Conservation (phyloP, 768 basidiomycete species). For the Lactarius evosmus region DNA sequence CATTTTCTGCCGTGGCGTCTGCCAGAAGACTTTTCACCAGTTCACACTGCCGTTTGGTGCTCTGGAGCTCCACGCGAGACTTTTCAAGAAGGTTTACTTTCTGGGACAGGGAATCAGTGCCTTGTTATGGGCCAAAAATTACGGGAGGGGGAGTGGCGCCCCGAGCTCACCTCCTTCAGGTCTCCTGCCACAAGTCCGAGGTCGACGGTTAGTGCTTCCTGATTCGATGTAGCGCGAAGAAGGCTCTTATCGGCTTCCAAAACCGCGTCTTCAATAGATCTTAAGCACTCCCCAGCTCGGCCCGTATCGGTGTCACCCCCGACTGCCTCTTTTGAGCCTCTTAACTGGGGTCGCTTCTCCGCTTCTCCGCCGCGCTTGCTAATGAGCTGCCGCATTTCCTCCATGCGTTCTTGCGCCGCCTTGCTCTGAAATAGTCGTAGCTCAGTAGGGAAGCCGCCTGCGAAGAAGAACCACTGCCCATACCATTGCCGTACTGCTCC, state of each 20-base stretch:
- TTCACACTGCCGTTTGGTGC: slow-evolving; percentile 69
- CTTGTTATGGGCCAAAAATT: not conserved
- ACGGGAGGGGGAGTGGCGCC: not conserved
- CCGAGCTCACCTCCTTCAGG: slow-evolving; percentile 53
- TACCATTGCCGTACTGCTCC: slow-evolving; percentile 31
- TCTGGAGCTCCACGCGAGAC: slow-evolving; percentile 60
- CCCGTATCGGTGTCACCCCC: slow-evolving; percentile 27
- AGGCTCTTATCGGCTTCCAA: slow-evolving; percentile 59
- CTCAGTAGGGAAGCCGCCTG: slow-evolving; percentile 1
- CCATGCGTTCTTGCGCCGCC: slow-evolving; percentile 73
- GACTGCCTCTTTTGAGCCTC: slow-evolving; percentile 33
- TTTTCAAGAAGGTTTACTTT: slow-evolving; percentile 62
- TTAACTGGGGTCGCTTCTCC: slow-evolving; percentile 28
- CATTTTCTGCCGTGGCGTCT: slow-evolving; percentile 82
- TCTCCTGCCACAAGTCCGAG: slow-evolving; percentile 49
- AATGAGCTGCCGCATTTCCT: slow-evolving; percentile 81
- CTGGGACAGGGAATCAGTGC: slow-evolving; percentile 36
- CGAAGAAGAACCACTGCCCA: slow-evolving; percentile 37
- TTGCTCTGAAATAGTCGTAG: slow-evolving; percentile 46
- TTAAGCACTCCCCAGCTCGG: slow-evolving; percentile 38
- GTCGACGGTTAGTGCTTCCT: slow-evolving; percentile 53
- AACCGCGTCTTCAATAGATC: slow-evolving; percentile 51
- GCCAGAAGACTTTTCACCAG: slow-evolving; percentile 72
- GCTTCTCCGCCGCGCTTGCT: slow-evolving; percentile 52
- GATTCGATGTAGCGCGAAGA: slow-evolving; percentile 46